Conservation (phyloP, 371 early-diverging fungal species). For the Circinella minor region DNA sequence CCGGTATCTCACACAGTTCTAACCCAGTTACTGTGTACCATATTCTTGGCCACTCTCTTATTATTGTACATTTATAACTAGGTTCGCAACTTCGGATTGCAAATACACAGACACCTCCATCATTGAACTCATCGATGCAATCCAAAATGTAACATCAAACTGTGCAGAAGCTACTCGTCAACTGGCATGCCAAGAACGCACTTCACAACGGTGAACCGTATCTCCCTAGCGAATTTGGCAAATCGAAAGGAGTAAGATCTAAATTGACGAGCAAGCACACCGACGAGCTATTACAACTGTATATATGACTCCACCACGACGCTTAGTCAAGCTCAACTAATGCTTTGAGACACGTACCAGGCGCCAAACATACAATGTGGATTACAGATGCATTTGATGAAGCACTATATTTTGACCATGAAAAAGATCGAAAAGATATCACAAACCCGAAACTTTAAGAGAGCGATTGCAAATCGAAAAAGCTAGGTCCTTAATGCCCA, state of each 20-base stretch:
- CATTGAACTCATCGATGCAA: background rate
- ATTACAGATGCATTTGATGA: background rate
- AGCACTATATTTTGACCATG: background rate
- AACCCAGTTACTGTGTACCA: too few relatives aligned
- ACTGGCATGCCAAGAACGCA: background rate
- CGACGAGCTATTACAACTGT: background rate
- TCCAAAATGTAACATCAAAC: background rate
- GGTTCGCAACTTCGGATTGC: too few relatives aligned
- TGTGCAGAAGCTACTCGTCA: background rate
- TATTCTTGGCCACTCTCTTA: too few relatives aligned
- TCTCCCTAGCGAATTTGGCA: background rate
- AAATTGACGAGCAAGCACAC: background rate
- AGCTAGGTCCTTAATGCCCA: background rate
- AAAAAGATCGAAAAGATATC: background rate
- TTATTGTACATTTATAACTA: too few relatives aligned
- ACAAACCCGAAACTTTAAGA: background rate
- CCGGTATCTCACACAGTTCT: too few relatives aligned
- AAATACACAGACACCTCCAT: background rate
- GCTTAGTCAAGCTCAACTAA: background rate
- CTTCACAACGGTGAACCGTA: background rate
- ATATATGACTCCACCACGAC: background rate
- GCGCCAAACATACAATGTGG: background rate
- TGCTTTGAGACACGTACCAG: background rate
- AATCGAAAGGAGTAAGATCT: background rate
- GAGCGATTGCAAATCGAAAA: background rate